phyloP scores from a whole-genome alignment of 371 early-diverging fungal species.

The Lichtheimia hyalospora region DNA sequence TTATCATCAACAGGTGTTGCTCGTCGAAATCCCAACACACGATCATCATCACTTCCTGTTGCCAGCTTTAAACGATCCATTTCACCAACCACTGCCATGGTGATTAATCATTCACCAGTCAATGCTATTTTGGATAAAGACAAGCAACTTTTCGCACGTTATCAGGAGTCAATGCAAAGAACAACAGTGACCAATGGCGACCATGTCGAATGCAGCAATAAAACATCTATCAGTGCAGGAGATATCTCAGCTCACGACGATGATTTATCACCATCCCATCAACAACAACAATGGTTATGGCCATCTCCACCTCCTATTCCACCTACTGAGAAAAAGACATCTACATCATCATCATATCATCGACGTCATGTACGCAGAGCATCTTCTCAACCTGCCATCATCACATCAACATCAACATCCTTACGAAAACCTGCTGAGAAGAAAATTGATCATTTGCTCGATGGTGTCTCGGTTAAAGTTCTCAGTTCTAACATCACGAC shows the following conservation, averaged over 20 bases:
- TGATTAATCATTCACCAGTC: conserved; percentile 8
- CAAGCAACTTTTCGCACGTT: conserved; percentile 23
- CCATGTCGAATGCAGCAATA: conserved; percentile 5
- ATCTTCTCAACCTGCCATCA: conserved; percentile 12
- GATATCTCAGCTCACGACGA: too few relatives aligned
- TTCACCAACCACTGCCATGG: not conserved
- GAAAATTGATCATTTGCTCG: not conserved
- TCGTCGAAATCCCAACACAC: not conserved
- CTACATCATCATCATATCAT: conserved; percentile 4
- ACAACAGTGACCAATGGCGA: not conserved
- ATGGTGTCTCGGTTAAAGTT: conserved; percentile 42
- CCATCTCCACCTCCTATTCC: conserved; percentile 12
- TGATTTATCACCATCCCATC: not conserved
- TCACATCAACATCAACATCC: not conserved
- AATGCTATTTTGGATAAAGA: conserved; percentile 24
- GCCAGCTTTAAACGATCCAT: not conserved
- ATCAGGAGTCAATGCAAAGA: conserved; percentile 12
- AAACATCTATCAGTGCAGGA: too few relatives aligned
- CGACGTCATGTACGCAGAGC: conserved; percentile 13
- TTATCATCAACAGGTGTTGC: not conserved
- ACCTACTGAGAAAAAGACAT: not conserved
- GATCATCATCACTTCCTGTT: conserved; percentile 7
- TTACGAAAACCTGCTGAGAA: not conserved
- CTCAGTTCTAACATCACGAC: conserved; percentile 66
- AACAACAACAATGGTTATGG: conserved; percentile 7